These are phyloP conservation scores for Colletotrichum cordylinicola DNA, from an alignment of 2,329 filamentous ascomycete genomes.

Conservation along the genomic window DNA sequence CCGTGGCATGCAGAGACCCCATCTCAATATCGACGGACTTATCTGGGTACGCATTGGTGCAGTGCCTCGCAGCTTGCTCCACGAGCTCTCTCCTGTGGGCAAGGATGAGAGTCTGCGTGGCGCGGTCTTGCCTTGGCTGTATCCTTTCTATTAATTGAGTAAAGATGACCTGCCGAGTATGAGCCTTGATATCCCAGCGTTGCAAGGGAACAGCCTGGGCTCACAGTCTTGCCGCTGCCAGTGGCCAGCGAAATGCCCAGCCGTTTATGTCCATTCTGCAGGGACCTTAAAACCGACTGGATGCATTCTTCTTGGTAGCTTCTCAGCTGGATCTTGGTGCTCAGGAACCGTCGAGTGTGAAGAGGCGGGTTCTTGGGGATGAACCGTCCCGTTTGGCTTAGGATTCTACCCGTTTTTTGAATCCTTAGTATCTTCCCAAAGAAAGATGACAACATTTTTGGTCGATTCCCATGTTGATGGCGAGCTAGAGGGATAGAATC, in stretches of 20 bases:
- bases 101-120: slow-evolving; percentile 84
- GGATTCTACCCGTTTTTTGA: background rate
- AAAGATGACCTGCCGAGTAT: slow-evolving; percentile 77
- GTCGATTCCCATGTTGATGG: background rate
- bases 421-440: background rate
- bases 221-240: slow-evolving; percentile 85
- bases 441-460: background rate
- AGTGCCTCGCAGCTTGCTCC: slow-evolving; percentile 90
- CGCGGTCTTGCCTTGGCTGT: slow-evolving; percentile 55
- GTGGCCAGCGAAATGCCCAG: slow-evolving; percentile 87
- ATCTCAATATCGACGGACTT: slow-evolving; percentile 91
- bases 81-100: slow-evolving; percentile 93
- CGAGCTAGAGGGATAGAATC: background rate
- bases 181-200: background rate
- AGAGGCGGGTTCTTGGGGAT: background rate
- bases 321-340: slow-evolving; percentile 64
- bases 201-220: slow-evolving; percentile 5
- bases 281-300: slow-evolving; percentile 74
- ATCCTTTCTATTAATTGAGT: slow-evolving; percentile 90
- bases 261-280: slow-evolving; percentile 76
- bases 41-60: slow-evolving; percentile 77
- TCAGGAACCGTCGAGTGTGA: background rate
- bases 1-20: slow-evolving; percentile 78
- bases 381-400: background rate
- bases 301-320: slow-evolving; percentile 94